These are phyloP conservation scores for Leccinum sublutescens DNA, from an alignment of 768 basidiomycete species.

Conservation along the genomic window DNA sequence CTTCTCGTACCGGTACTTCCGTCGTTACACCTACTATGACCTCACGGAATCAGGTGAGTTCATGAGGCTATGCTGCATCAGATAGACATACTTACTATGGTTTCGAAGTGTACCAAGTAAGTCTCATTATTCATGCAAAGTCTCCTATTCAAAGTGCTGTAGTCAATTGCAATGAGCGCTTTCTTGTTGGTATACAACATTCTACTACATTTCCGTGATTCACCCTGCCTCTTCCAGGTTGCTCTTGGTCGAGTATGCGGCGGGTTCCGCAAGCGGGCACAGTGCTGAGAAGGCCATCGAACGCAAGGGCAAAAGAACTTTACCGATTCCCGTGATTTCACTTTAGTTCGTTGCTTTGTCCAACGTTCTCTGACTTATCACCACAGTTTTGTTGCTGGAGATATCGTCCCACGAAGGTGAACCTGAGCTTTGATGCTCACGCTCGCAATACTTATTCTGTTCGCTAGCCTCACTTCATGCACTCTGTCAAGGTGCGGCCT, in stretches of 20 bases:
- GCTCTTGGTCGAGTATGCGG: conserved; percentile 83
- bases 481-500: conserved; percentile 69
- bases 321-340: conserved; percentile 64
- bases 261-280: conserved; percentile 62
- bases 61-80: background rate
- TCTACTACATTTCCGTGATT: background rate
- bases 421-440: conserved; percentile 1
- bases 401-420: conserved; percentile 77
- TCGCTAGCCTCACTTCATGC: conserved; percentile 79
- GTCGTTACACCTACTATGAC: conserved; percentile 66
- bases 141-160: conserved; percentile 18
- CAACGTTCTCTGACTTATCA: background rate
- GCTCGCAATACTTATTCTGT: conserved; percentile 3
- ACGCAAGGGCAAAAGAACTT: conserved; percentile 71
- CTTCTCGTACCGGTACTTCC: conserved; percentile 81
- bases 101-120: conserved; percentile 63
- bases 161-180: conserved; percentile 83
- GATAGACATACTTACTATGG: conserved; percentile 26
- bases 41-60: conserved; percentile 48
- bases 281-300: conserved; percentile 64
- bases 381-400: conserved; percentile 75
- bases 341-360: background rate
- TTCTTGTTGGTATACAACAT: conserved; percentile 61
- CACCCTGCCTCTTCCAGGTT: conserved; percentile 41
- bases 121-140: conserved; percentile 8